Conservation (phyloP, 164 flowering plant genomes). For the Paratinospora sagittata region DNA sequence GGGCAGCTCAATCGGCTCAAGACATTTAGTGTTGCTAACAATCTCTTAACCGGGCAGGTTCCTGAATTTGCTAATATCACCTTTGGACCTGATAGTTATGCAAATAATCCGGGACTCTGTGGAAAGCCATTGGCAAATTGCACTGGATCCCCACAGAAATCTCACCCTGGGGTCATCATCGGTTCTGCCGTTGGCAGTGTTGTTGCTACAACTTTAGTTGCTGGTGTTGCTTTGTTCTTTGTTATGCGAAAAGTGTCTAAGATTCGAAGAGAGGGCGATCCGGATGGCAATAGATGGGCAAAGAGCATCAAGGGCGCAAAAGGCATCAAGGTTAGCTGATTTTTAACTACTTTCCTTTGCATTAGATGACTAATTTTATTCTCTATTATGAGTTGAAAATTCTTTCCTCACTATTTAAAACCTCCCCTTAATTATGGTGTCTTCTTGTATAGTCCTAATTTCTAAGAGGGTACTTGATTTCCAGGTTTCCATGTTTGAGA, state of each 20-base stretch:
- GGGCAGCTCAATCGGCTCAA: slow-evolving; percentile 42
- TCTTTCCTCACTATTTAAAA: not conserved
- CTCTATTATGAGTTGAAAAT: not conserved
- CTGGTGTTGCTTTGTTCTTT: slow-evolving; percentile 31
- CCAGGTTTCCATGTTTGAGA: slow-evolving; percentile 52
- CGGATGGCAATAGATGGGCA: slow-evolving; percentile 84
- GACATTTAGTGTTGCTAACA: slow-evolving; percentile 47
- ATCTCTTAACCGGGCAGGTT: slow-evolving; percentile 47
- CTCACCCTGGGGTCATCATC: slow-evolving; percentile 32
- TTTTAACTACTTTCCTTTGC: not conserved
- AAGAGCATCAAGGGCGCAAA: slow-evolving; percentile 57
- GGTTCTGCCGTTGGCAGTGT: slow-evolving; percentile 55
- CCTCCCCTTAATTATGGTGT: not conserved
- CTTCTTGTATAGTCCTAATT: not conserved
- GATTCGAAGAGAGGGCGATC: slow-evolving; percentile 61
- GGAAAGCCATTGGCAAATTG: slow-evolving; percentile 46
- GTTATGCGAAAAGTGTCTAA: slow-evolving; percentile 24
- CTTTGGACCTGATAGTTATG: slow-evolving; percentile 25
- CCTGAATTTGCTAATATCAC: slow-evolving; percentile 29
- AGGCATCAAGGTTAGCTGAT: slow-evolving; percentile 51
- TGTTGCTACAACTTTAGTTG: slow-evolving; percentile 28
- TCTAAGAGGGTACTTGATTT: slow-evolving; percentile 3
- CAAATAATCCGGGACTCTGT: slow-evolving; percentile 58
- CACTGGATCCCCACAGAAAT: slow-evolving; percentile 13
- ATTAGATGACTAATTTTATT: not conserved